Evolutionary conservation across 2,329 filamentous ascomycete genomes (phyloP), one percentile per base, ranked within the genome.

Genomic region (Pseudogymnoascus sp.): DNA sequence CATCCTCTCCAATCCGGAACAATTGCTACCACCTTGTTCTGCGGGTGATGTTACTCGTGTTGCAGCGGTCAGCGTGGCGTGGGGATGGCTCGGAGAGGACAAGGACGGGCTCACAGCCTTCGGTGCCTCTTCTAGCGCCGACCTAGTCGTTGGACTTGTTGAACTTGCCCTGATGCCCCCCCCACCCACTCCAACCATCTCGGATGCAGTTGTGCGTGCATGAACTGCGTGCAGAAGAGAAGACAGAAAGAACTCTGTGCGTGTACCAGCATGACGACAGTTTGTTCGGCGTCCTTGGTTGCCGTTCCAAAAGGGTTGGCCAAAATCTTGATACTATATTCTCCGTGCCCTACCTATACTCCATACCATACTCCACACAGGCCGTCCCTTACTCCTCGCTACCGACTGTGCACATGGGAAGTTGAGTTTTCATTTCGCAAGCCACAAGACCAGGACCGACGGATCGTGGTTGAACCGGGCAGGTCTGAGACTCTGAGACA

Each of bases 401-500:
- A 45, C 12, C 41, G 22, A n/a, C 42, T 14, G 19, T 25, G 42
- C 42, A 49, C 42, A 49, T 49, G 42, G 42, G 7, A 28, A 49
- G 42, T 28, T 49, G 42, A 49, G 42, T 49, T 49, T 49, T 49
- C 42, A 49, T 23, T 11, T 7, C 42, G 23, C 42, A 49, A 49
- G 22, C 42, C 42, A 49, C 42, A 49, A 14, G 41, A 49, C 42
- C 42, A 49, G 23, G 41, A 49, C 42, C 42, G 6, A 49, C 42
- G 42, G 42, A 28, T 49, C 42, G 42, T 49, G 42, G 23, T 49
- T 49, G 42, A 49, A 49, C 42, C 42, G 23, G 42, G 42, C 22
- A 49, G 42, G 42, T 49, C 42, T 49, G 23, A 49, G 42, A 49
- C 42, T 49, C 23, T 49, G 23, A 49, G 42, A 49, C 42, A 49